A percentile compares a stretch with the other conserved stretches of the same genome.
phyloP scores from a whole-genome alignment of 192 early-diverging fungal species.

The Haplosporangium gracile region DNA sequence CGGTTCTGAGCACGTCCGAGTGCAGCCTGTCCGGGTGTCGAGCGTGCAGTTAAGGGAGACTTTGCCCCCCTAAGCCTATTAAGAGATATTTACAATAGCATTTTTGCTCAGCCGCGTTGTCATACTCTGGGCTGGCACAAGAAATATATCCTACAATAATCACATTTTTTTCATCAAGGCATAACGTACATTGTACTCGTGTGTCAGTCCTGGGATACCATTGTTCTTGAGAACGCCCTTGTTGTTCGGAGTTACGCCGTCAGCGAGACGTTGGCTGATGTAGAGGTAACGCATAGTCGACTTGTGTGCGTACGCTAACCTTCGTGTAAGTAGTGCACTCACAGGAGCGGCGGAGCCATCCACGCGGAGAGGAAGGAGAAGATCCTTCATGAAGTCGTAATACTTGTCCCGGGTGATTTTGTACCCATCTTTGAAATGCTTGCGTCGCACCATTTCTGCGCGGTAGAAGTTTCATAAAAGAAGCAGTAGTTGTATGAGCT shows the following conservation, averaged over 20 bases:
- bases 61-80: too few relatives aligned
- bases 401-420: neutral
- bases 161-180: neutral
- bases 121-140: too few relatives aligned
- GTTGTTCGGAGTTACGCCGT: neutral
- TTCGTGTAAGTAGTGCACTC: neutral
- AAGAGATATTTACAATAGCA: too few relatives aligned
- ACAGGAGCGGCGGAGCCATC: neutral
- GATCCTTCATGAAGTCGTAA: neutral
- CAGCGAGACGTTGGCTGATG: neutral
- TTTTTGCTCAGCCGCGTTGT: too few relatives aligned
- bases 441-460: neutral
- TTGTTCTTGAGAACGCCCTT: neutral
- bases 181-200: neutral
- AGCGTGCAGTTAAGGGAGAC: too few relatives aligned
- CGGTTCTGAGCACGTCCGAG: too few relatives aligned
- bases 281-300: neutral
- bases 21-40: too few relatives aligned
- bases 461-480: too few relatives aligned
- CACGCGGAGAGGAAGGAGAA: neutral
- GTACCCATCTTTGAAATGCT: neutral
- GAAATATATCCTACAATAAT: neutral
- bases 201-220: neutral
- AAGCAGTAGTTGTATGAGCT: too few relatives aligned
- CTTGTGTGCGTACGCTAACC: neutral